Conservation (phyloP, 805 yeast genomes). For the Nakazawaea holstii region DNA sequence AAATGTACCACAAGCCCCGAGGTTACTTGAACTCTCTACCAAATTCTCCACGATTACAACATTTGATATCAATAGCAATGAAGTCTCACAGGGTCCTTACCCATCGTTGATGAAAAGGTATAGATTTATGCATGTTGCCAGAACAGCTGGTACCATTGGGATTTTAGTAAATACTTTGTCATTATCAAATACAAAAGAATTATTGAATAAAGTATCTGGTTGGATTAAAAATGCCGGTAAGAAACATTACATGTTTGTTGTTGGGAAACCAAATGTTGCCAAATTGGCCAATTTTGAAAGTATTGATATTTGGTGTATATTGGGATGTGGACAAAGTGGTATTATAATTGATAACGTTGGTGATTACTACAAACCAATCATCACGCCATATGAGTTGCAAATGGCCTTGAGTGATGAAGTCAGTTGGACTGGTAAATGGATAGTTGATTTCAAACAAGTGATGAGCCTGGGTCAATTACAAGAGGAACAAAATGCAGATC, state of each 20-base stretch:
- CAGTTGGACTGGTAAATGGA: slow-evolving; percentile 93
- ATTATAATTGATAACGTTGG: slow-evolving; percentile 73
- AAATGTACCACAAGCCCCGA: slow-evolving; percentile 71
- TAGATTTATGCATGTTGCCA: slow-evolving; percentile 78
- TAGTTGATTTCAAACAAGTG: slow-evolving; percentile 64
- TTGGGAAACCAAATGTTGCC: slow-evolving; percentile 97
- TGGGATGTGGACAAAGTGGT: slow-evolving; percentile 95
- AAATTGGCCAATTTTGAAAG: slow-evolving; percentile 93
- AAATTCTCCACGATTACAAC: slow-evolving; percentile 50
- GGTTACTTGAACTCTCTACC: slow-evolving; percentile 70
- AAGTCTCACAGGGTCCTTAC: slow-evolving; percentile 50
- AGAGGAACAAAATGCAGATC: slow-evolving; percentile 19
- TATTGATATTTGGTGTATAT: slow-evolving; percentile 90
- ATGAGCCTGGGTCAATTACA: slow-evolving; percentile 33
- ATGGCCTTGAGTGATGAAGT: slow-evolving; percentile 73
- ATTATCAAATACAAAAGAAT: slow-evolving; percentile 60
- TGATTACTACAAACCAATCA: slow-evolving; percentile 84
- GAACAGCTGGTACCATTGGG: slow-evolving; percentile 91
- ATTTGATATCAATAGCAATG: slow-evolving; percentile 35
- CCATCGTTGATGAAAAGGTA: slow-evolving; percentile 83
- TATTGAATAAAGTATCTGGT: slow-evolving; percentile 55
- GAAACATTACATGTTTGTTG: slow-evolving; percentile 90
- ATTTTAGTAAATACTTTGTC: slow-evolving; percentile 88
- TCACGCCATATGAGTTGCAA: slow-evolving; percentile 88
- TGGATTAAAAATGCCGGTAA: slow-evolving; percentile 74